Conservation (phyloP, 169 alveolate species). For the Plasmodium sp. region DNA sequence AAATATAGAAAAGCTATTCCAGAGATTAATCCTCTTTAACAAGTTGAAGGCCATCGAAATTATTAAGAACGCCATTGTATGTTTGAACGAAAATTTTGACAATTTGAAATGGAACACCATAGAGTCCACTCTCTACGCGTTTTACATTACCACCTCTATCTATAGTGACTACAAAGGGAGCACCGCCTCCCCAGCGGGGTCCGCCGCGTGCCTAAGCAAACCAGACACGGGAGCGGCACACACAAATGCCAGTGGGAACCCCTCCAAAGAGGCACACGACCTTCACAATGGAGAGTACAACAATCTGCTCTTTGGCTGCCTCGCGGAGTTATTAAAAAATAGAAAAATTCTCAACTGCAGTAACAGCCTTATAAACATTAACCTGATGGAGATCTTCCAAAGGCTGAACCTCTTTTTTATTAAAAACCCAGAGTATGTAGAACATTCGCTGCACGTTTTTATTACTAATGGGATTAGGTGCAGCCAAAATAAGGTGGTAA, state of each 20-base stretch:
- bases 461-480: slow-evolving; percentile 66
- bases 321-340: slow-evolving; percentile 57
- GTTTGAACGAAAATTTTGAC: slow-evolving; percentile 38
- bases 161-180: slow-evolving; percentile 43
- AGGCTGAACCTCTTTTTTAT: slow-evolving; percentile 52
- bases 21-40: slow-evolving; percentile 59
- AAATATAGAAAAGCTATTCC: slow-evolving; percentile 58
- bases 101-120: slow-evolving; percentile 57
- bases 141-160: slow-evolving; percentile 50
- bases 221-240: background rate
- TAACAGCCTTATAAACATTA: slow-evolving; percentile 61
- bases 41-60: slow-evolving; percentile 66
- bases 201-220: background rate
- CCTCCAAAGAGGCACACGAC: slow-evolving; percentile 4
- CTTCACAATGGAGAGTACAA: slow-evolving; percentile 1
- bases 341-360: slow-evolving; percentile 37
- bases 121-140: slow-evolving; percentile 56
- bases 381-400: slow-evolving; percentile 70
- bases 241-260: background rate
- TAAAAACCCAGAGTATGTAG: slow-evolving; percentile 52
- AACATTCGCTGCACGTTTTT: slow-evolving; percentile 47
- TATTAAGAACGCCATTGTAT: slow-evolving; percentile 49
- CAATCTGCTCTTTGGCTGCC: slow-evolving; percentile 25
- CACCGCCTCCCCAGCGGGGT: background rate
- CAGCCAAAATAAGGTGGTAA: slow-evolving; percentile 26